Base-by-base conservation (phyloP, 129 eudicot genomes). In the Daucus carota region DNA sequence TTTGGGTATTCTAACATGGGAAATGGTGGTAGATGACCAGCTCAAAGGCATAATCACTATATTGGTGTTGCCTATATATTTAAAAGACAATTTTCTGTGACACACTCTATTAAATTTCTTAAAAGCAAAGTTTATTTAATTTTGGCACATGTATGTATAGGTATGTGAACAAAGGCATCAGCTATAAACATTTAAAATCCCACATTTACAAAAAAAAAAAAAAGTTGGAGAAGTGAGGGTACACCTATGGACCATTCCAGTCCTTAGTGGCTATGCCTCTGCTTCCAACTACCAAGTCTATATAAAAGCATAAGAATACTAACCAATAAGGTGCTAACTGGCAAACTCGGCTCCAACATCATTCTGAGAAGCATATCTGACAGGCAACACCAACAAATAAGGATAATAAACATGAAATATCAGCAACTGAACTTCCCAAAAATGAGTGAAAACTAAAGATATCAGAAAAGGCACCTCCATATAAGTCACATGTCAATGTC, bases 291-390 rank as follows among this genome's bases (percentile, higher is more conserved):
- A 57, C 15, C 31, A 18, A 11, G 8, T 63, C 74, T 41, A 75
- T 32, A 42, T 34, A 17, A 45, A 73, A 68, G 78, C 69, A 36
- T 8, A 75, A 78, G 31, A 71, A 57, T 71, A 80, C 94, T 82
- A 65, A 92, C 96, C 97, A 90, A 72, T 40, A 87, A 79, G 80
- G 84, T 75, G 48, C 85, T 48, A 59, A 86, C 83, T 34, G 96
- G 93, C 83, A 90, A 80, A 66, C 69, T 83, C 76, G 93, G 85
- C 77, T 90, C 97, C 86, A 86, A 32, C 74, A 92, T 89, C 86
- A 90, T 81, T 72, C 81, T 90, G 76, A 92, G 86, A 81, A 92
- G 90, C 84, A 83, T 83, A 76, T 86, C 97, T 92, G 84, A 4
- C 73, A 85, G 42, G 79, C 32, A 60, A 60, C 67, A 52, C 48